Percentiles rank a stretch among this genome's conserved stretches.
phyloP scores from a whole-genome alignment of 805 yeast species.

The Saccharomycopsis microspora region DNA sequence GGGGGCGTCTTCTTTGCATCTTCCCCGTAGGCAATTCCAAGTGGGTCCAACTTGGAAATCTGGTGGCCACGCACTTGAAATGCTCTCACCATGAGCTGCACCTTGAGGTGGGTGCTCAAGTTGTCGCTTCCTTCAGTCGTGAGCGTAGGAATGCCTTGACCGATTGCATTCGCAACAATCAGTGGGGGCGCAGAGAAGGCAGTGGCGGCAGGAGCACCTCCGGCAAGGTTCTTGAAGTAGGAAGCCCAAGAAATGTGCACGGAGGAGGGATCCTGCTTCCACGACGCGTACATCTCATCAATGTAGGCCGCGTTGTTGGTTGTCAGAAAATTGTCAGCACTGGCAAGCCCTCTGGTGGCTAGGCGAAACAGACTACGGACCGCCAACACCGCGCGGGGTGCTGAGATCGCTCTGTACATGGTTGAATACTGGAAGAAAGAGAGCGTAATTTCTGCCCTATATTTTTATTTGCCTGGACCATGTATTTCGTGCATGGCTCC shows the following conservation, averaged over 20 bases:
- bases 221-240: constrained; percentile 83
- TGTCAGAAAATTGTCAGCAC: constrained; percentile 63
- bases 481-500: no score
- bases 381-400: no score
- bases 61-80: constrained; percentile 98
- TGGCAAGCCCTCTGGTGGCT: constrained; percentile 2
- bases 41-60: constrained; percentile 93
- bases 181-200: constrained; percentile 93
- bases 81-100: constrained; percentile 93
- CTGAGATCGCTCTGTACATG: no score
- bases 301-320: constrained; percentile 83
- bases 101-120: constrained; percentile 82
- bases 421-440: not conserved
- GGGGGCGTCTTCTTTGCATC: constrained; percentile 45
- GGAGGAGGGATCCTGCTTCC: constrained; percentile 81
- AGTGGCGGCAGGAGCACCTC: constrained; percentile 53
- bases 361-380: not conserved
- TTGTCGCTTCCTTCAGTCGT: constrained; percentile 33
- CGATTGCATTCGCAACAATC: constrained; percentile 68
- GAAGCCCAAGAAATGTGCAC: constrained; percentile 98
- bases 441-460: no score
- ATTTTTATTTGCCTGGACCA: no score
- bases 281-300: constrained; percentile 95
- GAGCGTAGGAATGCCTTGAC: constrained; percentile 41
- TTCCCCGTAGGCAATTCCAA: constrained; percentile 79